A percentile compares a stretch with the other conserved stretches of the same genome.
Evolutionary conservation across 1,139 yeast species (phyloP).

Genomic region (Kluyveromyces sp.): DNA sequence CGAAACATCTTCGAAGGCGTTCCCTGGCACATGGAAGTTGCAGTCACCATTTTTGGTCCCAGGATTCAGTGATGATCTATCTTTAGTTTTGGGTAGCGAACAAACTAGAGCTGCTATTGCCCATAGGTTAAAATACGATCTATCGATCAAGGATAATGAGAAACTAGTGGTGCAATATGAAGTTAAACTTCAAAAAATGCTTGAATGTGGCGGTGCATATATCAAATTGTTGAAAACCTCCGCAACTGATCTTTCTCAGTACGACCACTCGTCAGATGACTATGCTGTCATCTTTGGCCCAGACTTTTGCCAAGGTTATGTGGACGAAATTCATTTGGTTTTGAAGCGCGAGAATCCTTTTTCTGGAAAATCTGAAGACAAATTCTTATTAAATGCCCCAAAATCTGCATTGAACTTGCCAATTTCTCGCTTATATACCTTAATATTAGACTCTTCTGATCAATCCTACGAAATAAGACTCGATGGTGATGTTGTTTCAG

Average conservation of each 20-base stretch:
- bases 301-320: slow-evolving; percentile 68
- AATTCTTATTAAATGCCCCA: slow-evolving; percentile 50
- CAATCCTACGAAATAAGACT: slow-evolving; percentile 72
- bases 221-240: slow-evolving; percentile 51
- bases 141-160: slow-evolving; percentile 36
- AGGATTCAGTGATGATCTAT: slow-evolving; percentile 11
- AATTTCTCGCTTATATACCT: slow-evolving; percentile 66
- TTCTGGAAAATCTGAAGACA: slow-evolving; percentile 57
- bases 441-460: slow-evolving; percentile 49
- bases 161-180: slow-evolving; percentile 84
- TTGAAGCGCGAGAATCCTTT: slow-evolving; percentile 49
- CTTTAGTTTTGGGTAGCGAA: slow-evolving; percentile 9
- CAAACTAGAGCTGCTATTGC: slow-evolving; percentile 15
- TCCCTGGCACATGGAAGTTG: slow-evolving; percentile 15
- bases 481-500: slow-evolving; percentile 64
- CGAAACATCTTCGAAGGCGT: slow-evolving; percentile 7
- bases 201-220: slow-evolving; percentile 85
- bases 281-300: slow-evolving; percentile 94
- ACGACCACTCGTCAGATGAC: slow-evolving; percentile 47
- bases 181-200: slow-evolving; percentile 69
- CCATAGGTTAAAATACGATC: slow-evolving; percentile 13
- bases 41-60: slow-evolving; percentile 11
- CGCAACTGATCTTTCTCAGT: slow-evolving; percentile 36
- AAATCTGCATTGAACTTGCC: slow-evolving; percentile 49
- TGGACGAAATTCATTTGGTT: slow-evolving; percentile 73